Conservation (phyloP, 2,329 filamentous ascomycete species). For the Sporothrix phasma region DNA sequence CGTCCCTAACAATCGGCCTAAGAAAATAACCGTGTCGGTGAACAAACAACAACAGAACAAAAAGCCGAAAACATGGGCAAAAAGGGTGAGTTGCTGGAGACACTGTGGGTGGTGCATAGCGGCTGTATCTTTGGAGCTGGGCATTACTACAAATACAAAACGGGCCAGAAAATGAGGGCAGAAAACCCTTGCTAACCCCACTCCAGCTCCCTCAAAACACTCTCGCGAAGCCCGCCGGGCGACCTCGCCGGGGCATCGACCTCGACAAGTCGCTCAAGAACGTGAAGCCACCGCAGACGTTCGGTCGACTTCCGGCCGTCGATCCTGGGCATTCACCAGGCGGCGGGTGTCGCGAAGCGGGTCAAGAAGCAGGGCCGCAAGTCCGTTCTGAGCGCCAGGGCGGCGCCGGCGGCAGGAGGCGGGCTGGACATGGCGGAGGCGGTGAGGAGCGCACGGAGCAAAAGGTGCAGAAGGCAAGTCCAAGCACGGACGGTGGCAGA, state of each 20-base stretch:
- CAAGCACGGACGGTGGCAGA: constrained; percentile 39
- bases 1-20: neutral
- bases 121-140: too few relatives aligned
- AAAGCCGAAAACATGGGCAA: constrained; percentile 16
- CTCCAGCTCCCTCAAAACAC: constrained; percentile 53
- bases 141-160: too few relatives aligned
- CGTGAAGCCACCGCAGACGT: constrained; percentile 39
- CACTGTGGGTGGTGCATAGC: too few relatives aligned
- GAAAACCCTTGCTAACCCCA: neutral
- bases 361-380: constrained; percentile 44
- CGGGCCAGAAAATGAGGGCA: too few relatives aligned
- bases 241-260: constrained; percentile 58
- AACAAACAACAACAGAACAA: neutral
- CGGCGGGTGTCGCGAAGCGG: constrained; percentile 59
- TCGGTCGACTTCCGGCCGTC: constrained; percentile 47
- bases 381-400: constrained; percentile 43
- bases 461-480: constrained; percentile 47
- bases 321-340: constrained; percentile 58
- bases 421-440: constrained; percentile 50
- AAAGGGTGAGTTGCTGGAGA: constrained; percentile 7
- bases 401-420: constrained; percentile 45
- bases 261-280: constrained; percentile 62
- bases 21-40: neutral
- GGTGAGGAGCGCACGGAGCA: constrained; percentile 45
- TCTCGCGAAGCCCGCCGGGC: constrained; percentile 67